phyloP scores from a whole-genome alignment of 169 alveolate genomes.

The Plasmodium vinckei region DNA sequence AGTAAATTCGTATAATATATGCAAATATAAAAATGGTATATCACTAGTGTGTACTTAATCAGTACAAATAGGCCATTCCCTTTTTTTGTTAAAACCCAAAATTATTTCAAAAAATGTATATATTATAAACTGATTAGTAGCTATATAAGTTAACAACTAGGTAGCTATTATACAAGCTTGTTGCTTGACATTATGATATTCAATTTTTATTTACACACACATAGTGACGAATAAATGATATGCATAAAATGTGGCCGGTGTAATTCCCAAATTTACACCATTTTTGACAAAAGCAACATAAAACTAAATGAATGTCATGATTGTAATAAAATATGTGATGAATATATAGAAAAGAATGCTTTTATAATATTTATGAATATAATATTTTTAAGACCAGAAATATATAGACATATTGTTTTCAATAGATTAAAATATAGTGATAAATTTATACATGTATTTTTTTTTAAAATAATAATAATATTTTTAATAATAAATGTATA shows the following conservation, averaged over 20 bases:
- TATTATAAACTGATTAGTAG: not conserved
- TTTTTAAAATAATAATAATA: constrained; percentile 40
- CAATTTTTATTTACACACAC: not conserved
- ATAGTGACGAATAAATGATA: constrained; percentile 19
- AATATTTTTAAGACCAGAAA: constrained; percentile 60
- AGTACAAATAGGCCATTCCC: not conserved
- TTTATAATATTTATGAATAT: constrained; percentile 60
- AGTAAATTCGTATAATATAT: not conserved
- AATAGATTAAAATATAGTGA: constrained; percentile 61
- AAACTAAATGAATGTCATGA: constrained; percentile 54
- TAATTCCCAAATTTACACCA: constrained; percentile 50
- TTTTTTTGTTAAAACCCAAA: not conserved
- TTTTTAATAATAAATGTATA: constrained; percentile 69
- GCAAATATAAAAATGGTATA: no score
- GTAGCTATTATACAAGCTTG: not conserved
- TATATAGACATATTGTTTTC: constrained; percentile 69
- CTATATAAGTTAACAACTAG: not conserved
- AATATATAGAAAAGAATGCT: constrained; percentile 52
- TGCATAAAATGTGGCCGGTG: constrained; percentile 73
- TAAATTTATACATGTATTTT: constrained; percentile 47
- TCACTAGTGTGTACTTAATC: not conserved
- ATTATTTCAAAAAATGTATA: no score
- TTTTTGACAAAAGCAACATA: constrained; percentile 60
- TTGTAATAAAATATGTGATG: constrained; percentile 73
- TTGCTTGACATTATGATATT: not conserved